A percentile compares a stretch with the other conserved stretches of the same genome.
Conservation (phyloP, 257 asterid genomes). For the Thymus quinquecostatus region DNA sequence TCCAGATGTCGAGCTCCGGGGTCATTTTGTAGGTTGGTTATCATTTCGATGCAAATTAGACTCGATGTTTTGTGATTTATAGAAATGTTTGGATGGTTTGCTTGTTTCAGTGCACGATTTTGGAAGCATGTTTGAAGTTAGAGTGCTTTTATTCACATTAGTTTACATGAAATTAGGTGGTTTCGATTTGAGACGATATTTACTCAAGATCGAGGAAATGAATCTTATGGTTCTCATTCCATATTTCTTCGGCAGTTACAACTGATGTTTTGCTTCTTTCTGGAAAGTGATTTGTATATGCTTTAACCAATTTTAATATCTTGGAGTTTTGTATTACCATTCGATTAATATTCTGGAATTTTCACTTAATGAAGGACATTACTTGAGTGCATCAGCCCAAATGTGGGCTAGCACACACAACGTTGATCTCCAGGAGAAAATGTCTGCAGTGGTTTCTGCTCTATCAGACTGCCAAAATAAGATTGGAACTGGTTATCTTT, state of each 20-base stretch:
- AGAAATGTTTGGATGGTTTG: slow-evolving; percentile 13
- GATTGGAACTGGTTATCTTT: slow-evolving; percentile 83
- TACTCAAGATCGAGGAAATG: slow-evolving; percentile 3
- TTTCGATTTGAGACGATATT: neutral
- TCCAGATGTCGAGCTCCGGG: slow-evolving; percentile 72
- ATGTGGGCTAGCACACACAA: slow-evolving; percentile 93
- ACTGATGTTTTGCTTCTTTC: neutral
- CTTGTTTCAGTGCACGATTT: neutral
- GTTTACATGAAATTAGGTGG: neutral
- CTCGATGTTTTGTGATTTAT: slow-evolving; percentile 6
- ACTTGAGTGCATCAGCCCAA: slow-evolving; percentile 84
- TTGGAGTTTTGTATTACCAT: slow-evolving; percentile 6
- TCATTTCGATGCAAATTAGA: neutral
- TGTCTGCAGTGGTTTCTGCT: slow-evolving; percentile 60
- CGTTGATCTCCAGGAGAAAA: slow-evolving; percentile 49
- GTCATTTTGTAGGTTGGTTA: slow-evolving; percentile 91
- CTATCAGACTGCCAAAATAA: slow-evolving; percentile 64
- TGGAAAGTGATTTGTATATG: neutral
- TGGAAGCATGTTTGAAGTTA: slow-evolving; percentile 18
- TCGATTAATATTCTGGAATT: neutral
- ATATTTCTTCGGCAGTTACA: neutral
- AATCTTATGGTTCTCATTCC: slow-evolving; percentile 1
- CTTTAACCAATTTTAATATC: neutral
- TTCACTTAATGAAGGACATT: slow-evolving; percentile 64
- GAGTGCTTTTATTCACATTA: slow-evolving; percentile 1